Conservation (phyloP, 306 rosid species). For the Castanea sativa region DNA sequence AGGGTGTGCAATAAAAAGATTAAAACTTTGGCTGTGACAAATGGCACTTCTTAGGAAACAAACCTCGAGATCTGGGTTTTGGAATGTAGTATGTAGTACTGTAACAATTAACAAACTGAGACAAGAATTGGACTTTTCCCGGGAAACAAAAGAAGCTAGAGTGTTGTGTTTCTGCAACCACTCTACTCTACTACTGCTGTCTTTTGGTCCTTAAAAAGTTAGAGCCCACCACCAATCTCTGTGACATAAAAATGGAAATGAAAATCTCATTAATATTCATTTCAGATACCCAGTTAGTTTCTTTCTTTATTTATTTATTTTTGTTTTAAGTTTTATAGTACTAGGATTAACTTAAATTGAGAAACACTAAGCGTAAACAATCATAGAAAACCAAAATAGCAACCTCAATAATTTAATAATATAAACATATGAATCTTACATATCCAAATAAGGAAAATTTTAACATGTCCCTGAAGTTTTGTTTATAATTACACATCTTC, state of each 20-base stretch:
- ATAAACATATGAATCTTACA: neutral
- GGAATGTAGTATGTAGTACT: neutral
- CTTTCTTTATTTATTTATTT: no score
- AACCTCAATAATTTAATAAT: neutral
- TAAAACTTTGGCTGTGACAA: slow-evolving; percentile 23
- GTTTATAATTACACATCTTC: neutral
- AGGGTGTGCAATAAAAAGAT: slow-evolving; percentile 18
- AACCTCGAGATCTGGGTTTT: slow-evolving; percentile 61
- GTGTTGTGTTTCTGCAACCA: slow-evolving; percentile 37
- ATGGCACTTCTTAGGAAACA: slow-evolving; percentile 19
- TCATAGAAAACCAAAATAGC: neutral
- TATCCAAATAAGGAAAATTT: neutral
- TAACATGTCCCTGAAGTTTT: neutral
- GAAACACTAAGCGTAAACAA: neutral
- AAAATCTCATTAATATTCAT: neutral
- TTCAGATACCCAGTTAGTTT: slow-evolving; percentile 6
- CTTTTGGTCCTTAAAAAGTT: slow-evolving; percentile 5
- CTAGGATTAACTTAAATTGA: neutral
- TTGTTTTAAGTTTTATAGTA: no score
- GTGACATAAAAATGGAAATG: slow-evolving; percentile 5
- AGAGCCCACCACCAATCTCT: slow-evolving; percentile 26
- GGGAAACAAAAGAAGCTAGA: slow-evolving; percentile 39
- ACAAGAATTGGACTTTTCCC: no score
- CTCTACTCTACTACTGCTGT: slow-evolving; percentile 17
- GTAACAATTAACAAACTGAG: no score